Percentiles rank a stretch among this genome's conserved stretches.
phyloP scores from a whole-genome alignment of 208 protist genomes.

The Herpetomonas muscarum region DNA sequence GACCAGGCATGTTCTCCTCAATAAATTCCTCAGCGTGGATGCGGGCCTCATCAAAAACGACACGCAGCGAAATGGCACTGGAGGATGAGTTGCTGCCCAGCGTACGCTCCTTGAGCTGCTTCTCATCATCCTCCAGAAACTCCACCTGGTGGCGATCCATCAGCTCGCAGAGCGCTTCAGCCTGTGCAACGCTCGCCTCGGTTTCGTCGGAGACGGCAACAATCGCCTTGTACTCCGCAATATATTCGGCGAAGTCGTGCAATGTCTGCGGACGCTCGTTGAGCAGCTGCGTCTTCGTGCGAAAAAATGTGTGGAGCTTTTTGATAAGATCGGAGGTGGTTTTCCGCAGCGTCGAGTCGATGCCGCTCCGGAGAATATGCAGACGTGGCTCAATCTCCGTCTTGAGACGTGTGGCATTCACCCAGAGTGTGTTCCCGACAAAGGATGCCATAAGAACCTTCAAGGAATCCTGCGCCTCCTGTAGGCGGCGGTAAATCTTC shows the following conservation, averaged over 20 bases:
- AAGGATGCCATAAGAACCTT: constrained; percentile 86
- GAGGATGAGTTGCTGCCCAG: constrained; percentile 62
- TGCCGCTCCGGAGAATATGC: constrained; percentile 59
- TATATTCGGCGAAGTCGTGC: constrained; percentile 82
- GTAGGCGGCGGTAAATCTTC: constrained; percentile 73
- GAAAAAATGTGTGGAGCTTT: constrained; percentile 82
- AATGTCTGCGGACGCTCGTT: constrained; percentile 69
- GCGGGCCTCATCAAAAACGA: constrained; percentile 79
- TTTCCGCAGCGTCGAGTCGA: constrained; percentile 70
- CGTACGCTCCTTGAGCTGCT: constrained; percentile 84
- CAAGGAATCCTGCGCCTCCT: constrained; percentile 77
- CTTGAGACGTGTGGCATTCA: constrained; percentile 88
- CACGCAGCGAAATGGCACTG: constrained; percentile 62
- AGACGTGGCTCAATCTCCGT: constrained; percentile 86
- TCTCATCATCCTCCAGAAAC: constrained; percentile 86
- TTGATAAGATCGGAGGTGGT: constrained; percentile 55
- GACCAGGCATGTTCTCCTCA: constrained; percentile 73
- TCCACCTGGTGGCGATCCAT: constrained; percentile 90
- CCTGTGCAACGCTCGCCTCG: constrained; percentile 67
- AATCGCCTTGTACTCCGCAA: constrained; percentile 83
- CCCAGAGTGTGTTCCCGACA: constrained; percentile 85
- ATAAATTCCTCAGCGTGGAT: constrained; percentile 86
- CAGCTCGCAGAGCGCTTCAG: constrained; percentile 84
- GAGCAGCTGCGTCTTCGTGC: constrained; percentile 81
- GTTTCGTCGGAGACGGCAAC: constrained; percentile 34